Percentiles rank a stretch among this genome's conserved stretches.
These are phyloP conservation scores for Fusarium praegraminearum DNA, from an alignment of 2,329 filamentous ascomycete genomes.

Conservation along the genomic window DNA sequence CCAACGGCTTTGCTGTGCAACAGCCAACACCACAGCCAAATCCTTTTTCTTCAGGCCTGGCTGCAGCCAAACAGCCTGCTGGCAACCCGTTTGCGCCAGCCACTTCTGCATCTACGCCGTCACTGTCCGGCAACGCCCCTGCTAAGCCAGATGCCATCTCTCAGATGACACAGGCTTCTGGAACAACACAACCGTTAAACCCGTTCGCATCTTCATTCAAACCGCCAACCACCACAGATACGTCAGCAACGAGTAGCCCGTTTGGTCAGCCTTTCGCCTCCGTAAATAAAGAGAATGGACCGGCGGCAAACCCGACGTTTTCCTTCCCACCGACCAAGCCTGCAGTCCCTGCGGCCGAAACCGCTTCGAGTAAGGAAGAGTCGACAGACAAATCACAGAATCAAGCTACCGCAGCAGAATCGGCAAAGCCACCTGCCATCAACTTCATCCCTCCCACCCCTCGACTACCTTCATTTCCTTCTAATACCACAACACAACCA, in stretches of 20 bases:
- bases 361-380: slow-evolving; percentile 7
- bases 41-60: slow-evolving; percentile 40
- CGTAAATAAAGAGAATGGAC: neutral
- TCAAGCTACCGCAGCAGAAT: slow-evolving; percentile 2
- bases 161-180: slow-evolving; percentile 6
- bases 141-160: slow-evolving; percentile 6
- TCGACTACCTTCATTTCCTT: slow-evolving; percentile 23
- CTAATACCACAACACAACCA: slow-evolving; percentile 23
- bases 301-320: slow-evolving; percentile 14
- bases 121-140: slow-evolving; percentile 14
- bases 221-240: slow-evolving; percentile 2
- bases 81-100: slow-evolving; percentile 41
- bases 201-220: slow-evolving; percentile 34
- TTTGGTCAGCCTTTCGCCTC: slow-evolving; percentile 21
- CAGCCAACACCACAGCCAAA: slow-evolving; percentile 34
- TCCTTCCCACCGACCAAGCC: slow-evolving; percentile 19
- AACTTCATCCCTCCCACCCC: slow-evolving; percentile 34
- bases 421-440: slow-evolving; percentile 25
- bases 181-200: slow-evolving; percentile 14
- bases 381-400: neutral
- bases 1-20: slow-evolving; percentile 33
- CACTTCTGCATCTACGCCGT: slow-evolving; percentile 10
- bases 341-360: slow-evolving; percentile 1
- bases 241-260: slow-evolving; percentile 17
- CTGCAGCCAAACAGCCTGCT: slow-evolving; percentile 15